Percentiles rank a stretch among this genome's conserved stretches.
Conservation (phyloP, 495 filamentous ascomycete species). For the Penicillium lagena region DNA sequence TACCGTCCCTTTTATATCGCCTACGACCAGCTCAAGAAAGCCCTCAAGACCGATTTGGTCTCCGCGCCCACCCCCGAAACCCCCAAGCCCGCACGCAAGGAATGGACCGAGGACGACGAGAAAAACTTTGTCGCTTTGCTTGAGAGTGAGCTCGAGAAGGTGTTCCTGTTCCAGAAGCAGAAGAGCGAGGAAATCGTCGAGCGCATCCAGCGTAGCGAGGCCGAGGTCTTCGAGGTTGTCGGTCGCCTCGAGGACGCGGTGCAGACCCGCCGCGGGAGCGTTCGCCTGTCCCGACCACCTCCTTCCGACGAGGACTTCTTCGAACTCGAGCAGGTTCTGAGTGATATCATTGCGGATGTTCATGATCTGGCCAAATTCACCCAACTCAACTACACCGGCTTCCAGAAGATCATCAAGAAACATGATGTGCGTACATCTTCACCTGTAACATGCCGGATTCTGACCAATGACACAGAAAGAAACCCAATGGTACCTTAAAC, state of each 20-base stretch:
- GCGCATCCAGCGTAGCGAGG: slow-evolving; percentile 77
- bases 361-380: slow-evolving; percentile 98
- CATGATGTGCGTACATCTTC: slow-evolving; percentile 67
- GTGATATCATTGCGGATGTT: slow-evolving; percentile 97
- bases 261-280: slow-evolving; percentile 15
- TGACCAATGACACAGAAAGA: slow-evolving; percentile 60
- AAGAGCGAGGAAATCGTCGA: slow-evolving; percentile 92
- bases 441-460: background rate
- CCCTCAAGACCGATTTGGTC: slow-evolving; percentile 70
- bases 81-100: slow-evolving; percentile 48
- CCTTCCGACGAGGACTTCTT: slow-evolving; percentile 86
- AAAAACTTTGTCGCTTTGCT: slow-evolving; percentile 78
- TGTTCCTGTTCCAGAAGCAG: slow-evolving; percentile 91
- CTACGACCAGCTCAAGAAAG: slow-evolving; percentile 87
- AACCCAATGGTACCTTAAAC: slow-evolving; percentile 88
- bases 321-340: slow-evolving; percentile 88
- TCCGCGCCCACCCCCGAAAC: slow-evolving; percentile 47
- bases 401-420: slow-evolving; percentile 99
- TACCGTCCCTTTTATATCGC: slow-evolving; percentile 96
- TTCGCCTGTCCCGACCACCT: slow-evolving; percentile 17
- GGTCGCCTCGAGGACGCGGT: slow-evolving; percentile 49
- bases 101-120: slow-evolving; percentile 93
- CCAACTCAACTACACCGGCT: slow-evolving; percentile 96
- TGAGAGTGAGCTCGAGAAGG: slow-evolving; percentile 90
- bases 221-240: slow-evolving; percentile 84